Evolutionary conservation across 371 early-diverging fungal species (phyloP), one percentile per base, ranked within the genome.

Genomic region (Parasitella parasitica): DNA sequence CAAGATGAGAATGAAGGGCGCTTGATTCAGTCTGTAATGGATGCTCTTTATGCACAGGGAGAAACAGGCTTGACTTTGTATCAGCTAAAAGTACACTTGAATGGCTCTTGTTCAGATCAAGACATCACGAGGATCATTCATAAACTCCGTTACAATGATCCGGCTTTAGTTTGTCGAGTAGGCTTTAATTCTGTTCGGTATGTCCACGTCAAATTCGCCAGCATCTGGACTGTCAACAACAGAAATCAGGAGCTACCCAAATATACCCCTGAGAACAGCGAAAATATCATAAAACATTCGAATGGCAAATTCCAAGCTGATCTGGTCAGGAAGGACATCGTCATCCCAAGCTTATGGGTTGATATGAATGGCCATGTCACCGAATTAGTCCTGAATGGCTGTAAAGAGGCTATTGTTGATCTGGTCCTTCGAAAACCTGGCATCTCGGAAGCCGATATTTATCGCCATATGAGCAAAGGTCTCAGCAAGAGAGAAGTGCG

Each of bases 381-480:
- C 2, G 49, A 43, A 18, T 9, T 60, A 8, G 49, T 76, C 5
- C 9, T 66, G 35, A 39, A 58, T 9, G 69, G 62, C 4, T 70
- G 66, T 58, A 36, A 64, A 12, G 59, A 59, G 20, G 39, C 48
- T 0, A 16, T 78, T n/a, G 13, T 69, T 6, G 69, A 70, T 12
- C 6, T 56, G 6, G 35, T 78, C 2, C 20, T 76, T 36, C 32
- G 59, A 49, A 63, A 64, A 6, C 79, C 79, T 12, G 79, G 79
- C 27, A 70, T 72, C 15, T 54, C 57, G 7, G 67, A 56, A 26
- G 38, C 70, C 2, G 48, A 38, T 7, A 46, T 78, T 15, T 26
- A 54, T 20, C 67, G 70, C 0, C 59, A 48, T 18, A 51, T 67
- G 11, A 27, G 27, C 0, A 27, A 22, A 6, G 32, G 39, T 3